Evolutionary conservation across 352 stramenopile genomes (phyloP).

Genomic region (Phytophthora tentaculata): DNA sequence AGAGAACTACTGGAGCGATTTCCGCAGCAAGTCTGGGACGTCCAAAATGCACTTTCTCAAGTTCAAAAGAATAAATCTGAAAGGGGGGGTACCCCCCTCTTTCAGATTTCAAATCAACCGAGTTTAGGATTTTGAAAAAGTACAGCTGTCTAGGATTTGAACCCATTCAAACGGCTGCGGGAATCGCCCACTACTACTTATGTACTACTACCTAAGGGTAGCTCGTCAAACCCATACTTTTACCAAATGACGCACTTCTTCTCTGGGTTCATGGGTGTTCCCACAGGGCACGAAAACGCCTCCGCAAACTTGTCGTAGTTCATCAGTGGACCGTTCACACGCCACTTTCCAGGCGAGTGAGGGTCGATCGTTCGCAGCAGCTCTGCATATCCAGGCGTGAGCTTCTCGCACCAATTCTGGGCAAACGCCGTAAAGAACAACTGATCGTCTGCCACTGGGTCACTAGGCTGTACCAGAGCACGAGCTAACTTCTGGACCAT

Average conservation of each 20-base stretch:
- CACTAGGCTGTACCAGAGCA: constrained; percentile 30
- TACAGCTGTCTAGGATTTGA: too few species aligned
- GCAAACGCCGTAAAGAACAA: constrained; percentile 79
- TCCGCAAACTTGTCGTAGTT: constrained; percentile 72
- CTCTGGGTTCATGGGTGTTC: constrained; percentile 70
- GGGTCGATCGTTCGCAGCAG: constrained; percentile 57
- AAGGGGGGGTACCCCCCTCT: too few species aligned
- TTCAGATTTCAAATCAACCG: too few species aligned
- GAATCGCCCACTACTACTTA: too few species aligned
- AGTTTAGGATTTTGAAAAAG: too few species aligned
- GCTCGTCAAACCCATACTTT: too few species aligned
- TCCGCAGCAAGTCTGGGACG: too few species aligned
- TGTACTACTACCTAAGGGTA: too few species aligned
- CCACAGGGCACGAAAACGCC: constrained; percentile 66
- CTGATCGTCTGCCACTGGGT: constrained; percentile 45
- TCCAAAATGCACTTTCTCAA: too few species aligned
- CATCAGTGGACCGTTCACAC: constrained; percentile 69
- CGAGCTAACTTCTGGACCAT: constrained; percentile 38
- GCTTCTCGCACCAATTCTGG: constrained; percentile 72
- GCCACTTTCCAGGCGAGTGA: constrained; percentile 70
- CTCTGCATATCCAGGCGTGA: constrained; percentile 47
- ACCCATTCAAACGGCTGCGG: too few species aligned
- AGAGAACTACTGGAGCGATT: too few species aligned
- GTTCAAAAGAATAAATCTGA: too few species aligned
- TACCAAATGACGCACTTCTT: constrained; percentile 80